A percentile compares a stretch with the other conserved stretches of the same genome.
Conservation (phyloP, 2,329 filamentous ascomycete genomes). For the Rutstroemia sp. region DNA sequence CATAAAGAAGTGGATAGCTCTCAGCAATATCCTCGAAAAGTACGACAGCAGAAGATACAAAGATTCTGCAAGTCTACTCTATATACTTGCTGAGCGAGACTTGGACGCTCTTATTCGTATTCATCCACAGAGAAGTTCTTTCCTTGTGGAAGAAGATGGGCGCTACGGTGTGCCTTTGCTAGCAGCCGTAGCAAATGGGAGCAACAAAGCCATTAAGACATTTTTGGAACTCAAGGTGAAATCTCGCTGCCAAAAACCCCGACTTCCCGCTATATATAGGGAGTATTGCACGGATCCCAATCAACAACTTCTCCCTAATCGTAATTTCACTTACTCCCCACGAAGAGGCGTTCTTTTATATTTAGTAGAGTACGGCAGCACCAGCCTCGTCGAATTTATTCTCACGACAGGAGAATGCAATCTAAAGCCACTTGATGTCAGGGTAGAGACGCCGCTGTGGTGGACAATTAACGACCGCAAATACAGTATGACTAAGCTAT, state of each 20-base stretch:
- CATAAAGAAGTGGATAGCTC: constrained; percentile 25
- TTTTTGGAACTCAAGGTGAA: constrained; percentile 20
- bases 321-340: constrained; percentile 11
- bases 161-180: constrained; percentile 32
- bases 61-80: constrained; percentile 24
- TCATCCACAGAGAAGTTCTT: constrained; percentile 13
- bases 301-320: constrained; percentile 1
- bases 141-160: constrained; percentile 23
- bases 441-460: constrained; percentile 7
- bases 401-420: neutral
- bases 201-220: constrained; percentile 22
- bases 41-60: constrained; percentile 24
- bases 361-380: constrained; percentile 7
- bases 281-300: constrained; percentile 3
- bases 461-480: constrained; percentile 6
- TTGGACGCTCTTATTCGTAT: constrained; percentile 25
- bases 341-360: constrained; percentile 5
- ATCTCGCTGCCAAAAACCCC: neutral
- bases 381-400: neutral
- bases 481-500: constrained; percentile 3
- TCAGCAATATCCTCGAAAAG: constrained; percentile 29
- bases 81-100: constrained; percentile 32
- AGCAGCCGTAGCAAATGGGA: constrained; percentile 30
- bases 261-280: constrained; percentile 9
- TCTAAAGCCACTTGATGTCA: neutral